Conservation (phyloP, 148 eudicot genomes). For the Camellia lanceoleosa region DNA sequence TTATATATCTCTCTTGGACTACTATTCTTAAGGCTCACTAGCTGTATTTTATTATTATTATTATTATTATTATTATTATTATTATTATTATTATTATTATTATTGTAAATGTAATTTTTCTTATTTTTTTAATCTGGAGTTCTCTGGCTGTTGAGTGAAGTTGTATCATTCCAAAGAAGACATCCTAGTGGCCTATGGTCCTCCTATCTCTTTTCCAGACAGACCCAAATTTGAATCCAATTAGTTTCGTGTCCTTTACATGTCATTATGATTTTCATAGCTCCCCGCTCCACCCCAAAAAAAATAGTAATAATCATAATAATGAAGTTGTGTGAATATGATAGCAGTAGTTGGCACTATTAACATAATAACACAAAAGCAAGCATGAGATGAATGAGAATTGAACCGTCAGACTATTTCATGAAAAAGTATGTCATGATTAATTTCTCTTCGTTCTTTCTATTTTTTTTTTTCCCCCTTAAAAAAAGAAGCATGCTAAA, state of each 20-base stretch:
- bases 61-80: too few relatives aligned
- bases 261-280: background rate
- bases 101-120: background rate
- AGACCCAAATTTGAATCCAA: background rate
- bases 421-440: background rate
- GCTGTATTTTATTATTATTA: background rate
- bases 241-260: background rate
- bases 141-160: background rate
- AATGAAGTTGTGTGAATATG: background rate
- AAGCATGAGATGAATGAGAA: background rate
- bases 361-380: background rate
- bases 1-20: too few relatives aligned
- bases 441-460: background rate
- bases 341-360: background rate
- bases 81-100: background rate
- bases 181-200: conserved; percentile 8
- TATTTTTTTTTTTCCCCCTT: too few relatives aligned
- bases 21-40: too few relatives aligned
- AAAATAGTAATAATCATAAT: background rate
- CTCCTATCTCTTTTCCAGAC: background rate
- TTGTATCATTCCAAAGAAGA: conserved; percentile 9
- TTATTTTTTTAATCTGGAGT: too few relatives aligned
- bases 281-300: background rate
- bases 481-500: background rate
- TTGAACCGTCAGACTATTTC: background rate